Percentiles rank a stretch among this genome's conserved stretches.
These are phyloP conservation scores for Solanum gracilifrons DNA, from an alignment of 257 asterid genomes.

Conservation along the genomic window DNA sequence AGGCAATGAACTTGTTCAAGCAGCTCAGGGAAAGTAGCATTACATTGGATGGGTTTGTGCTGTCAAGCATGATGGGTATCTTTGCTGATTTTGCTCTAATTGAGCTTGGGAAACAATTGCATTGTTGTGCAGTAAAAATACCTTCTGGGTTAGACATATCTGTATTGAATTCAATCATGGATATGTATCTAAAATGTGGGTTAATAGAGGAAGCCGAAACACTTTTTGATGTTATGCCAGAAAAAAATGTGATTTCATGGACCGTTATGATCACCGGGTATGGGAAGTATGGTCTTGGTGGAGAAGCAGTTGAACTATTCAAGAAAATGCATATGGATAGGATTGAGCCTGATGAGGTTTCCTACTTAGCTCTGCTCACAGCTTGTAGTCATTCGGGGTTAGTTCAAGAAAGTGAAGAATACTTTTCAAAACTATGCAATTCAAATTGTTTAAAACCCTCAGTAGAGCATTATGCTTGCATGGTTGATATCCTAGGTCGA, in stretches of 20 bases:
- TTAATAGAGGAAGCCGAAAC: slow-evolving; percentile 37
- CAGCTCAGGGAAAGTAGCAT: slow-evolving; percentile 26
- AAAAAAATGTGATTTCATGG: slow-evolving; percentile 40
- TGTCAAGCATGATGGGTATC: slow-evolving; percentile 39
- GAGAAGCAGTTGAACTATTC: slow-evolving; percentile 39
- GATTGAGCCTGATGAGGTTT: slow-evolving; percentile 40
- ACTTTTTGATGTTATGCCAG: slow-evolving; percentile 23
- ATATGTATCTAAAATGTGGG: slow-evolving; percentile 66
- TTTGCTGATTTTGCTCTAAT: slow-evolving; percentile 42
- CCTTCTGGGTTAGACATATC: slow-evolving; percentile 32
- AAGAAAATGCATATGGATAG: slow-evolving; percentile 30
- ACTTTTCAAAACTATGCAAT: slow-evolving; percentile 34
- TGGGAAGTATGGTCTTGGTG: slow-evolving; percentile 44
- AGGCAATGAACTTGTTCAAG: slow-evolving; percentile 39
- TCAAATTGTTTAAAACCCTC: slow-evolving; percentile 22
- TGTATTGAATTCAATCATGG: slow-evolving; percentile 34
- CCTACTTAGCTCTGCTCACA: slow-evolving; percentile 50
- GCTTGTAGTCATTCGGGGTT: slow-evolving; percentile 69
- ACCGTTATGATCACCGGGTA: slow-evolving; percentile 53
- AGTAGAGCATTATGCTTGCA: slow-evolving; percentile 58
- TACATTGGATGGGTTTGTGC: slow-evolving; percentile 33
- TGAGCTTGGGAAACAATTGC: slow-evolving; percentile 56
- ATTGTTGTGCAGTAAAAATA: slow-evolving; percentile 29
- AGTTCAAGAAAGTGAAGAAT: slow-evolving; percentile 38
- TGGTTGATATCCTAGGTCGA: slow-evolving; percentile 56